A percentile compares a stretch with the other conserved stretches of the same genome.
phyloP scores from a whole-genome alignment of 129 eudicot genomes.

The Tagetes erecta region DNA sequence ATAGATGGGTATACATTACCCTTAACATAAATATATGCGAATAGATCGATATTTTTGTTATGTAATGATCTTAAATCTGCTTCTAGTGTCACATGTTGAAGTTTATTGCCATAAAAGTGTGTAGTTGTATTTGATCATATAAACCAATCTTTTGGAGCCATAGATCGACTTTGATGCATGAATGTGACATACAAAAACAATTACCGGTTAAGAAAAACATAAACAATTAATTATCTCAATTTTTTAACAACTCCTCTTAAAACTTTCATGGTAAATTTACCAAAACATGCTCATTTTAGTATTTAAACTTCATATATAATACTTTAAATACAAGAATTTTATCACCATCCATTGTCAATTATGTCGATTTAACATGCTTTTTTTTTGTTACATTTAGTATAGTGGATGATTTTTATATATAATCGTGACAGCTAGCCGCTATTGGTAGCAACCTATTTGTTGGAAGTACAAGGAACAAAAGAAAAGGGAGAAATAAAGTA shows the following conservation, averaged over 20 bases:
- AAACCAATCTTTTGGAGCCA: neutral
- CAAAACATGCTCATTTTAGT: too few relatives aligned
- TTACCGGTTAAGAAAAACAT: neutral
- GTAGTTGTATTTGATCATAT: neutral
- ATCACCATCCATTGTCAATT: too few relatives aligned
- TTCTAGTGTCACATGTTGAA: neutral
- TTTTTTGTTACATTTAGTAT: too few relatives aligned
- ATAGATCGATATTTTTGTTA: too few relatives aligned
- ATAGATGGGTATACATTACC: too few relatives aligned
- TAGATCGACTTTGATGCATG: neutral
- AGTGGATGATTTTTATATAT: neutral
- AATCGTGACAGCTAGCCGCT: neutral
- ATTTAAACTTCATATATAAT: too few relatives aligned
- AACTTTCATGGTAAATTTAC: too few relatives aligned
- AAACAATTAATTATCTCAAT: neutral
- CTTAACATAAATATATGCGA: too few relatives aligned
- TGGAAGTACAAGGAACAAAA: constrained; percentile 58
- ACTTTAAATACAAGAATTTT: too few relatives aligned
- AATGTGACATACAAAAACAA: neutral
- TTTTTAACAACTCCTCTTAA: too few relatives aligned
- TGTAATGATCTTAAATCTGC: too few relatives aligned
- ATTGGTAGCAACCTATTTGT: constrained; percentile 30
- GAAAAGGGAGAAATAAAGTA: constrained; percentile 39
- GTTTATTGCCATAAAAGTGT: neutral
- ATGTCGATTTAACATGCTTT: neutral